Conservation (phyloP, 164 flowering plant species). For the Piper betle region DNA sequence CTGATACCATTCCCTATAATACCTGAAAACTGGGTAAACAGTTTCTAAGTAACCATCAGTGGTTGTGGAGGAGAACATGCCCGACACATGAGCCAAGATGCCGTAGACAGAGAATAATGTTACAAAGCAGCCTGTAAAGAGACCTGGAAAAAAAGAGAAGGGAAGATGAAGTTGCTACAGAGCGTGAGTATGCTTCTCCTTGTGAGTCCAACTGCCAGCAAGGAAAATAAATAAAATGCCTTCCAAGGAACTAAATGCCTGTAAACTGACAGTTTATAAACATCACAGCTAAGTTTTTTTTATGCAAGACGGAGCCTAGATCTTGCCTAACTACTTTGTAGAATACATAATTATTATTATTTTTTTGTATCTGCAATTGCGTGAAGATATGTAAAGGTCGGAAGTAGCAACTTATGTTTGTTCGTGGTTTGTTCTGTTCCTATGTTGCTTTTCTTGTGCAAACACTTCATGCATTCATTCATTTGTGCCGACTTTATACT, state of each 20-base stretch:
- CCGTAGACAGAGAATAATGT: conserved; percentile 69
- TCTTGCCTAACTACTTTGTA: too few relatives aligned
- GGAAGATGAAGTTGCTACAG: neutral
- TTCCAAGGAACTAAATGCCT: too few relatives aligned
- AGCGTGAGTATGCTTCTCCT: neutral
- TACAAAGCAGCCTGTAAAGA: conserved; percentile 86
- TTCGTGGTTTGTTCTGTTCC: too few relatives aligned
- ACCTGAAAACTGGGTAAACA: conserved; percentile 96
- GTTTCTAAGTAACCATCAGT: conserved; percentile 55
- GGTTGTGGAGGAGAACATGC: conserved; percentile 42
- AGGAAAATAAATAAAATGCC: neutral
- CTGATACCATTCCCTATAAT: conserved; percentile 4
- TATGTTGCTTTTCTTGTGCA: too few relatives aligned
- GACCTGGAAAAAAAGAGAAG: conserved; percentile 29
- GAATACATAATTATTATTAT: too few relatives aligned
- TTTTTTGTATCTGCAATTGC: too few relatives aligned
- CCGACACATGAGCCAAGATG: conserved; percentile 69
- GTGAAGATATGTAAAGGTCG: neutral
- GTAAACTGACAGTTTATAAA: too few relatives aligned
- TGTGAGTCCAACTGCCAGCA: neutral
- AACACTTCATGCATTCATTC: too few relatives aligned
- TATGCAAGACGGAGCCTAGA: too few relatives aligned
- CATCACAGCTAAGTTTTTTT: too few relatives aligned
- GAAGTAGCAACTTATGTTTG: neutral
- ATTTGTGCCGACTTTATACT: too few relatives aligned